Base-by-base conservation (phyloP, 371 early-diverging fungal genomes). In the Dinochytrium kinnereticum region DNA sequence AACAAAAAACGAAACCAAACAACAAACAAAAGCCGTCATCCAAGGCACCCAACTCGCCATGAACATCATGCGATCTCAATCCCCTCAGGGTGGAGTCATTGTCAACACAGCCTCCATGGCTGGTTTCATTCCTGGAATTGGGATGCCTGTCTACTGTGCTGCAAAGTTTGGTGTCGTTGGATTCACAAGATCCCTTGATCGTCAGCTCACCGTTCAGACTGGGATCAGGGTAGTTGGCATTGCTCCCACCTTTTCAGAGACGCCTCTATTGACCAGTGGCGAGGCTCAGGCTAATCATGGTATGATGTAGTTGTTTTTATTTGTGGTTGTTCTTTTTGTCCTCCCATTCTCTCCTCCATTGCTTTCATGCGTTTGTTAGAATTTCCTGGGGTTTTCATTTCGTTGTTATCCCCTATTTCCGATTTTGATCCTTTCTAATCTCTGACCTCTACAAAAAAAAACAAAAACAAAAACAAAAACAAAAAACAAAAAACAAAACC, bases 61-160 rank as follows among this genome's bases (percentile, higher is more conserved):
- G 36, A 80, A 84, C 51, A 84, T 90, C 67, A 87, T 92, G 76
- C 77, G 81, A 1, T 80, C 77, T 19, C 77, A 72, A 53, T 21
- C 31, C 26, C 76, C 76, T 37, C 49, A 44, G 1, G 83, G 84
- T 0, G 93, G 93, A 13, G 90, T 91, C 13, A 87, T 95, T 17
- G 83, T 95, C 67, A 94, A 93, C 75, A 90, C 91, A 0, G 91
- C 94, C 0, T 93, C 93, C 1, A 84, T 92, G 68, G 91, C 91
- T 66, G 95, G 92, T 0, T 84, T 93, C 33, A 88, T 88, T 71
- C 92, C 90, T 13, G 71, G 68, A 26, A n/a, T 83, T 86, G 13
- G 81, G 1, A 87, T 89, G 34, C 93, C 95, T 1, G 85, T 91
- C 5, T 95, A 95, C 78, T 88, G 90, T 1, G 93, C 93, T 0